Evolutionary conservation across 2,329 filamentous ascomycete genomes (phyloP).

Genomic region (Gnomoniopsis sp.): DNA sequence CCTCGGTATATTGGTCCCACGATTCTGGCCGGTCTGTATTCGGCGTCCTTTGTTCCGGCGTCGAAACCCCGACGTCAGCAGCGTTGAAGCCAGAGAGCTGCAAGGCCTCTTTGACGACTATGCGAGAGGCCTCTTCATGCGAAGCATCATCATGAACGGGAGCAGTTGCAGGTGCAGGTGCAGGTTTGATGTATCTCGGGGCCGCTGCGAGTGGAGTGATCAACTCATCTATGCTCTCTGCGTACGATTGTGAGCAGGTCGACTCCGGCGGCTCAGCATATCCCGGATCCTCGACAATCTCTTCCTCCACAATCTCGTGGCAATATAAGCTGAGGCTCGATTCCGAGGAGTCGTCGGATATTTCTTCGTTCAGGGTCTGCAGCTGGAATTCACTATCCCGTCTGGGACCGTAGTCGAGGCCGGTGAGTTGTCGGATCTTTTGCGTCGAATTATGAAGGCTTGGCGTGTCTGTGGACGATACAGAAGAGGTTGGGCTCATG

Average conservation of each 20-base stretch:
- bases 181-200: background rate
- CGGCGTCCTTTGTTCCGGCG: background rate
- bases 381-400: conserved; percentile 10
- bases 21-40: background rate
- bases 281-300: conserved; percentile 14
- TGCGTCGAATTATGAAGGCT: conserved; percentile 30
- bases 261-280: conserved; percentile 16
- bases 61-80: background rate
- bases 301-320: conserved; percentile 16
- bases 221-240: background rate
- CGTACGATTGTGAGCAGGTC: background rate
- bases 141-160: background rate
- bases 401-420: conserved; percentile 31
- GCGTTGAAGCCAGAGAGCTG: background rate
- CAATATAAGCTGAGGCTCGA: conserved; percentile 19
- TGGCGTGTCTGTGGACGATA: conserved; percentile 16
- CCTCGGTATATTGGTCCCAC: background rate
- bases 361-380: conserved; percentile 4
- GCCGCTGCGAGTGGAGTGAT: background rate
- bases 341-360: conserved; percentile 18
- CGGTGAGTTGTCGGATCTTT: conserved; percentile 41
- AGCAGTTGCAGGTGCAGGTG: background rate
- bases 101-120: background rate
- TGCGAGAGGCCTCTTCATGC: background rate
- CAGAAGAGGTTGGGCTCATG: conserved; percentile 6